Evolutionary conservation across 2,329 filamentous ascomycete genomes (phyloP), one percentile per base, ranked within the genome.

Genomic region (Colletotrichum gloeosporioides): DNA sequence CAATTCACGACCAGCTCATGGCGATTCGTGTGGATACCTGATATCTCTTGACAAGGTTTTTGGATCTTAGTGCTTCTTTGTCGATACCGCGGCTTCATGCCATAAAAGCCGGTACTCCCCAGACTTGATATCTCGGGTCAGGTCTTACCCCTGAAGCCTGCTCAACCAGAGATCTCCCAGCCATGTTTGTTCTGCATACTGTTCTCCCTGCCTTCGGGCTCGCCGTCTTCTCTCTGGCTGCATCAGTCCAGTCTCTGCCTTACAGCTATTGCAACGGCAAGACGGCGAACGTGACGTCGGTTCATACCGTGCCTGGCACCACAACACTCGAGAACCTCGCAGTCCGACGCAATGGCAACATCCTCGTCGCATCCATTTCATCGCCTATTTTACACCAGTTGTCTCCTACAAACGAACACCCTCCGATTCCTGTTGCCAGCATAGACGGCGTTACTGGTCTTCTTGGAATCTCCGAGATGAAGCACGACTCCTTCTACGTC

Each of bases 301-400:
- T 53, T 15, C 49, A 66, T 32, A 34, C 49, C 1, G 61, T 75
- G 0, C 61, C 59, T 4, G 59, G 25, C n/a, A 31, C 66, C 13
- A 74, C 78, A 59, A 79, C 75, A 65, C 55, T 80, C 31, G 80
- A 80, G 59, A 80, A 79, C 36, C 67, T 80, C 32, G 78, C 77
- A 8, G 36, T 80, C 15, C 77, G 77, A 0, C 57, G 64, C 4
- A 81, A 80, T 29, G 78, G 79, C 13, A 53, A 79, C 16, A 25
- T 81, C 4, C 55, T 81, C 2, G 49, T 78, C 25, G 78, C 72
- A 8, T 78, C 78, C 7, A 71, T 78, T 27, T 73, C 29, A n/a
- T 61, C 62, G n/a, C 78, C 27, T 77, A 78, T 64, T 36, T 62
- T 36, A 49, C 80, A 13, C 59, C 77, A 63, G 72, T 75, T 32